These are phyloP conservation scores for Lantana camara DNA, from an alignment of 257 asterid genomes.

Conservation along the genomic window DNA sequence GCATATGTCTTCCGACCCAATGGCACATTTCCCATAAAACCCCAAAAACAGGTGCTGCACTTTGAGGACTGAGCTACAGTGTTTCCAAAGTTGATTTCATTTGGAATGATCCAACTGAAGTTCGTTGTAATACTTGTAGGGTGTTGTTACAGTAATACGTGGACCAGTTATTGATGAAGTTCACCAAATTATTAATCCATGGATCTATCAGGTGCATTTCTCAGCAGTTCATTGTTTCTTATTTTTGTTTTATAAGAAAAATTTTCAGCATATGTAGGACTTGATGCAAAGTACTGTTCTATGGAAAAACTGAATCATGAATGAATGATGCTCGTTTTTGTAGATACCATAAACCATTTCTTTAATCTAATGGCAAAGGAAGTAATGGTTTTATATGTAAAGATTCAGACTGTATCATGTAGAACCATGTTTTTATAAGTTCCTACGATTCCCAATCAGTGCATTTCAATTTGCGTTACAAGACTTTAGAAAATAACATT, in stretches of 20 bases:
- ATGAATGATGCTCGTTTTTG: not conserved
- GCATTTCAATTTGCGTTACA: conserved; percentile 15
- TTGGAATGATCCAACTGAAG: conserved; percentile 21
- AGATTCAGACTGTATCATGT: not conserved
- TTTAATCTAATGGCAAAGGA: conserved; percentile 3
- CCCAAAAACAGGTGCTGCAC: conserved; percentile 46
- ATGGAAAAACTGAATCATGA: too few species aligned
- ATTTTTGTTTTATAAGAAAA: not conserved
- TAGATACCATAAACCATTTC: not conserved
- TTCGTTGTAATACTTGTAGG: conserved; percentile 33
- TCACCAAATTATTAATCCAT: conserved; percentile 65
- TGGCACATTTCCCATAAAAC: conserved; percentile 48
- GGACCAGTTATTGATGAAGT: conserved; percentile 76
- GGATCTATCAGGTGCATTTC: conserved; percentile 73
- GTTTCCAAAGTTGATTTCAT: not conserved
- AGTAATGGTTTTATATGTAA: not conserved
- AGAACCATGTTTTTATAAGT: conserved; percentile 5
- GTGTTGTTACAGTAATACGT: conserved; percentile 44
- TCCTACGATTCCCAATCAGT: not conserved
- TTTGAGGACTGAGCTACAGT: conserved; percentile 1
- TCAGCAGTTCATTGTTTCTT: conserved; percentile 11
- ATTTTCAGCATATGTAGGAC: conserved; percentile 4
- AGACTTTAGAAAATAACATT: conserved; percentile 5
- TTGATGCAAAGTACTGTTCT: not conserved
- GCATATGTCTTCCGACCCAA: conserved; percentile 79